Conservation (phyloP, 2,329 filamentous ascomycete genomes). For the Coniochaeta ligniaria region DNA sequence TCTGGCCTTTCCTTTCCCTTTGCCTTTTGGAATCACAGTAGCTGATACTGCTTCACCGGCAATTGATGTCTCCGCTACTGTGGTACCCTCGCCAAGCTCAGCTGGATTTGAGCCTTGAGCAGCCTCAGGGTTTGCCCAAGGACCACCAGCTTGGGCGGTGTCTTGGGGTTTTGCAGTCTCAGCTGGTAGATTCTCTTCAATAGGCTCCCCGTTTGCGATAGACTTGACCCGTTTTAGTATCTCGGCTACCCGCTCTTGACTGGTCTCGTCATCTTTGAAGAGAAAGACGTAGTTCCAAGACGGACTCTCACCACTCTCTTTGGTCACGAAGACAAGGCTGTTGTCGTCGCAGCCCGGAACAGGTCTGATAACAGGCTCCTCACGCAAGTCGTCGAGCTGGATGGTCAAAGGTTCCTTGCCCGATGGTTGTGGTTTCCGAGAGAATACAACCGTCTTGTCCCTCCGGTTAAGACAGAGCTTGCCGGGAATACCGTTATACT, state of each 20-base stretch:
- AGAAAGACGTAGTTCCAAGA: constrained; percentile 15
- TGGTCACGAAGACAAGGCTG: constrained; percentile 14
- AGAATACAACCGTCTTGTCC: constrained; percentile 10
- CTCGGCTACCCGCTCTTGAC: constrained; percentile 5
- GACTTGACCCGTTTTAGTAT: neutral
- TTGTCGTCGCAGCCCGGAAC: constrained; percentile 14
- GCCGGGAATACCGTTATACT: constrained; percentile 12
- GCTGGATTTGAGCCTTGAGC: neutral
- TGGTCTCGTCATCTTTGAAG: constrained; percentile 9
- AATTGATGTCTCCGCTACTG: neutral
- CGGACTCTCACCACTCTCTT: constrained; percentile 1
- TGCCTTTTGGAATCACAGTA: neutral
- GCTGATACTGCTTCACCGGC: neutral
- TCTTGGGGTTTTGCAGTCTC: neutral
- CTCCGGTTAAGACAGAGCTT: constrained; percentile 10
- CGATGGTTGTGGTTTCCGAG: constrained; percentile 5
- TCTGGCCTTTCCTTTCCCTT: constrained; percentile 6
- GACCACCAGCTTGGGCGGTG: neutral
- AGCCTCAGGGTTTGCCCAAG: neutral
- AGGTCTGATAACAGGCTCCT: constrained; percentile 12
- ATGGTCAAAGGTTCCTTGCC: constrained; percentile 15
- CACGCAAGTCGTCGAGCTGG: constrained; percentile 10
- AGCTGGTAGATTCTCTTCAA: neutral
- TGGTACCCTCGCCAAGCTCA: neutral
- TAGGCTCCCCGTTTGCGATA: neutral